Percentiles rank a stretch among this genome's conserved stretches.
Conservation (phyloP, 257 asterid species). For the Echites panduratus region DNA sequence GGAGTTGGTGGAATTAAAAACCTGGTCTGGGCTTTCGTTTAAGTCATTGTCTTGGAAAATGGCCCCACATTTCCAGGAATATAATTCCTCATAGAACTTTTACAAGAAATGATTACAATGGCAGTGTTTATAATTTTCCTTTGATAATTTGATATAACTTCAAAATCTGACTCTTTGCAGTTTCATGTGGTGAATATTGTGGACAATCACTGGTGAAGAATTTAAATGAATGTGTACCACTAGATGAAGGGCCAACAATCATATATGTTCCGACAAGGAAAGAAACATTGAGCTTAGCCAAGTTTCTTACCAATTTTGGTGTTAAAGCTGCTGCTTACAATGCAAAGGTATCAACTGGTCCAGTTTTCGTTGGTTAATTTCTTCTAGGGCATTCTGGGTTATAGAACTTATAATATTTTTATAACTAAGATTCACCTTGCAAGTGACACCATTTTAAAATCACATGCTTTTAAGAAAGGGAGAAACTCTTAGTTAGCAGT, state of each 20-base stretch:
- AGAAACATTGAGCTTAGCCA: slow-evolving; percentile 59
- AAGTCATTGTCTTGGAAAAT: neutral
- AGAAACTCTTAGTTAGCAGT: neutral
- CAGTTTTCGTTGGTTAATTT: neutral
- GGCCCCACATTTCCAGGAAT: neutral
- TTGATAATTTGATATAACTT: neutral
- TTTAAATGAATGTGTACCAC: slow-evolving; percentile 20
- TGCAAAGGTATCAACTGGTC: slow-evolving; percentile 50
- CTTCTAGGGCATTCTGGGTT: neutral
- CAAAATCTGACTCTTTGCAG: slow-evolving; percentile 31
- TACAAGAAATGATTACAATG: neutral
- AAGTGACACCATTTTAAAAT: too few relatives aligned
- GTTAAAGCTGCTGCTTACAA: slow-evolving; percentile 79
- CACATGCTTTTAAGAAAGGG: neutral
- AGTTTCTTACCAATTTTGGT: slow-evolving; percentile 51
- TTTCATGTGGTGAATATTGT: slow-evolving; percentile 62
- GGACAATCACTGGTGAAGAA: slow-evolving; percentile 31
- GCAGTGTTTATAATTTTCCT: neutral
- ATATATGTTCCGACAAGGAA: slow-evolving; percentile 72
- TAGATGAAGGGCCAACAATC: slow-evolving; percentile 57
- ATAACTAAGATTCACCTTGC: neutral
- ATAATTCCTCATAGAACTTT: neutral
- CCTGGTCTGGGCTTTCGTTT: neutral
- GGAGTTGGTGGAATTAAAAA: neutral
- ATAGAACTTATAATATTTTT: neutral